Evolutionary conservation across 176 grass and related monocot genomes (phyloP).

Genomic region (Bothriochloa decipiens): DNA sequence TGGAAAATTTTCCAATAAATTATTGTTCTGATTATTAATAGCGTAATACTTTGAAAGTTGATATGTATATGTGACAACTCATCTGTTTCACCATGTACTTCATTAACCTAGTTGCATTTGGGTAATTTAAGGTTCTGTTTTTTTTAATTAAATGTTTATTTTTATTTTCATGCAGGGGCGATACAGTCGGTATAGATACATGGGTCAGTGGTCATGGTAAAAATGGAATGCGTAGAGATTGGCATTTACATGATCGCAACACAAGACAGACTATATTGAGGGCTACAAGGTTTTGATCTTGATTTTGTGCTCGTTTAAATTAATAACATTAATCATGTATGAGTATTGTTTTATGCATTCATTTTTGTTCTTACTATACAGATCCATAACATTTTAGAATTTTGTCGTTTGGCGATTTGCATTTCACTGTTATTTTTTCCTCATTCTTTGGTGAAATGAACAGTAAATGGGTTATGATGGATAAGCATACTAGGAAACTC

Average conservation of each 20-base stretch:
- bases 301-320: constrained; percentile 11
- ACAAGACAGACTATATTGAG: constrained; percentile 60
- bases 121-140: background rate
- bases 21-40: background rate
- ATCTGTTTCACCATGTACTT: background rate
- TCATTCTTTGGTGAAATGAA: constrained; percentile 5
- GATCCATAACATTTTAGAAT: background rate
- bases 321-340: constrained; percentile 2
- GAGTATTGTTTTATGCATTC: background rate
- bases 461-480: constrained; percentile 84
- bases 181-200: constrained; percentile 66
- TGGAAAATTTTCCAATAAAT: background rate
- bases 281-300: constrained; percentile 56
- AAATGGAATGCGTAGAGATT: constrained; percentile 76
- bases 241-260: constrained; percentile 65
- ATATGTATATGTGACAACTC: background rate
- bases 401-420: constrained; percentile 5
- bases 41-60: background rate
- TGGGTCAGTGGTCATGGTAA: constrained; percentile 66
- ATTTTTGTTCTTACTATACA: background rate
- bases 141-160: constrained; percentile 4
- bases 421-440: background rate
- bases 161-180: constrained; percentile 41
- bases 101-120: background rate
- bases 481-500: constrained; percentile 65